Evolutionary conservation across 1,284 basidiomycete species (phyloP).

Genomic region (Rugosomyces carneus): DNA sequence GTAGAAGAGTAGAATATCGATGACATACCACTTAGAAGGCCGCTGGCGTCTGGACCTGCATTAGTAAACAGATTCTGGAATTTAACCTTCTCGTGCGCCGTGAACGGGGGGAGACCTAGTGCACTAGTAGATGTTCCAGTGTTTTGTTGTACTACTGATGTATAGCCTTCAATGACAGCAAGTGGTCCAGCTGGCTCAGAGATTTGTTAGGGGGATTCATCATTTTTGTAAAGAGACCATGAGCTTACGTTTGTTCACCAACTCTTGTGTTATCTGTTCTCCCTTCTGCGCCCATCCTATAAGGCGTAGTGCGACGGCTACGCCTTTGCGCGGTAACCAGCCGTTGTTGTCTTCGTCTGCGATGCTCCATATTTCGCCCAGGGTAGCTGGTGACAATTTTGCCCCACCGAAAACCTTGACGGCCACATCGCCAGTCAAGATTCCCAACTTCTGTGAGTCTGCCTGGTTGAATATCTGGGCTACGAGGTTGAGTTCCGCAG

Average conservation of each 20-base stretch:
- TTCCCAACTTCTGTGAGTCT: slow-evolving; percentile 73
- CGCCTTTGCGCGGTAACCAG: slow-evolving; percentile 81
- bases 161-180: slow-evolving; percentile 74
- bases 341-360: slow-evolving; percentile 93
- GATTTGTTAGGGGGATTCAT: slow-evolving; percentile 16
- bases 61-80: slow-evolving; percentile 77
- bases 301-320: slow-evolving; percentile 81
- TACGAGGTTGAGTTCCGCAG: slow-evolving; percentile 61
- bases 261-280: slow-evolving; percentile 55
- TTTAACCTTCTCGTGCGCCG: slow-evolving; percentile 75
- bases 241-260: slow-evolving; percentile 61
- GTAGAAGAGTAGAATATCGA: neutral
- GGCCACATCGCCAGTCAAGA: slow-evolving; percentile 81
- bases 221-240: slow-evolving; percentile 7
- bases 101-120: slow-evolving; percentile 58
- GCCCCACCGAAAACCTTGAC: slow-evolving; percentile 78
- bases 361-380: slow-evolving; percentile 93
- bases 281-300: slow-evolving; percentile 94
- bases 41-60: slow-evolving; percentile 62
- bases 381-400: slow-evolving; percentile 66
- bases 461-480: slow-evolving; percentile 63
- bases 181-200: slow-evolving; percentile 67
- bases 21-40: slow-evolving; percentile 65
- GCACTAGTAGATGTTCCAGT: slow-evolving; percentile 56
- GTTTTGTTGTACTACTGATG: slow-evolving; percentile 34